Base-by-base conservation (phyloP, 257 asterid species). In the Agastache rugosa region DNA sequence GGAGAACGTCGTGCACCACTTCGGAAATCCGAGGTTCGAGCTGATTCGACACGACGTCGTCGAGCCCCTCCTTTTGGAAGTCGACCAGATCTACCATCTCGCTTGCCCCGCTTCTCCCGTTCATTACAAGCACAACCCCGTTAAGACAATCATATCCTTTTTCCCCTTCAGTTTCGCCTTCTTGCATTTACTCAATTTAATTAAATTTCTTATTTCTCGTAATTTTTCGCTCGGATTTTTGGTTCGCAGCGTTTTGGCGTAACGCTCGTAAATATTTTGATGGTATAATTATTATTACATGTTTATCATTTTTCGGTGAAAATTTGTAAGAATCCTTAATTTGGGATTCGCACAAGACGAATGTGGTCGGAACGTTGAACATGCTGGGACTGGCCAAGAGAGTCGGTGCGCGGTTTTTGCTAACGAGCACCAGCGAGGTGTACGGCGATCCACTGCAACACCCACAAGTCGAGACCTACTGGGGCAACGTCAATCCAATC, bases 91-190 rank as follows among this genome's bases (percentile, higher is more conserved):
- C 98, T 94, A 94, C 71, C 99, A 94, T 20, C 87, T 94, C 71
- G 99, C 99, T 29, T 94, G 99, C 82, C 99, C 99, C 1, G 99
- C 99, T 5, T 94, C 99, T 4, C 99, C 99, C 2, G 99, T 94
- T 29, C 99, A 94, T 55, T 94, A 94, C 86, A 94, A 94, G 87
- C 90, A 92, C 82, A 94, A 94, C 59, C 99, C 99, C 37, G 97
- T 92, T 83, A 94, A 92, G 72, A 94, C 99, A 3, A 94, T 94
- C 53, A 94, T 92, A 92, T 92, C 99, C 98, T 92, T 86, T 76
- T 69, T 2, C 27, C 31, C 31, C 11, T 31, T 20, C 2, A 4
- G 14, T 11, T 22, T 23, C 6, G 3, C 20, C 35, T 44, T 39
- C 50, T 31, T 5, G 16, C 31, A 47, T 55, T 47, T 29, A 2